Evolutionary conservation across 805 yeast species (phyloP), one percentile per base, ranked within the genome.

Genomic region (Scheffersomyces amazonensis): DNA sequence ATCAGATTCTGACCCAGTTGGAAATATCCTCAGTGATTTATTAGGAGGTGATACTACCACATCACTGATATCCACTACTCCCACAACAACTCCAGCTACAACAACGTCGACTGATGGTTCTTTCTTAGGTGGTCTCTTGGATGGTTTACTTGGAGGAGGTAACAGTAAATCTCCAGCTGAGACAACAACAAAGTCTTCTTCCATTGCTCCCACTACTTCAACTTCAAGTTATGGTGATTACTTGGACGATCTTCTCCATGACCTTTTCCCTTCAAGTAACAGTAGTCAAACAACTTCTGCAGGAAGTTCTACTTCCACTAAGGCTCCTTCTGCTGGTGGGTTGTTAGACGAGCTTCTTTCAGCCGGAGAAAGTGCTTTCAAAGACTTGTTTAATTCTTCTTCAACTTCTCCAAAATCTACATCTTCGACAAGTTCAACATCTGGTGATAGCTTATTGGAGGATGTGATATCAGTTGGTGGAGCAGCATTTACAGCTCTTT

Each of bases 61-160:
- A 27, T 13, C 30, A 13, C 8, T 13, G 4, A 5, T 13, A 12
- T 5, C n/a, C 7, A 11, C n/a, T 9, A 23, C n/a, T n/a, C n/a
- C 38, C n/a, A n/a, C 33, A 28, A 20, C 47, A 27, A 27, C 30
- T 27, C 8, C 27, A 8, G n/a, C 27, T 5, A 11, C n/a, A 23
- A 11, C n/a, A 8, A 23, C n/a, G n/a, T n/a, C 38, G 6, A 28
- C 32, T 17, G 32, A 16, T 16, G 31, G n/a, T n/a, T n/a, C n/a
- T n/a, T n/a, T n/a, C n/a, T n/a, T n/a, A n/a, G n/a, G 33, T 20
- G 50, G 42, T 8, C 16, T 48, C 19, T 31, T 47, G 13, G 49
- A 35, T 23, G 49, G 31, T 12, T 34, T 52, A 8, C 40, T 50
- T 5, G 55, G 52, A 9, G 38, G 29, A 9, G 24, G 16, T 11